Evolutionary conservation across 768 basidiomycete genomes (phyloP), one percentile per base, ranked within the genome.

Genomic region (Daedalea quercina): DNA sequence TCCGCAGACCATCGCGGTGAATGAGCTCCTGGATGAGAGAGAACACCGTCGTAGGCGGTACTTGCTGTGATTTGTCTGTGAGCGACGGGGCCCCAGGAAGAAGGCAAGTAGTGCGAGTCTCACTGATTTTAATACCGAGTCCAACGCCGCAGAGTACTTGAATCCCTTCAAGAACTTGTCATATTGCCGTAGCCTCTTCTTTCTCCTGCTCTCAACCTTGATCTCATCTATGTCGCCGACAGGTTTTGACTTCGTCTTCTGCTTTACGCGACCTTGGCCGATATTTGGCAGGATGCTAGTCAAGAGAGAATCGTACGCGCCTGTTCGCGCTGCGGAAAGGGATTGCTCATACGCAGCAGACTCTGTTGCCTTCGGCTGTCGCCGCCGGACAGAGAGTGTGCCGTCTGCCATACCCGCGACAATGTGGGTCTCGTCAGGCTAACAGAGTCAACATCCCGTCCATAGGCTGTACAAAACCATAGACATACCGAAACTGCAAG

Each of bases 341-440:
- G 71, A 66, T 54, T 73, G 66, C 11, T 65, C 62, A 43, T 71
- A 69, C 1, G 66, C 60, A 3, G 69, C 67, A 0, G 69, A 62
- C 64, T 89, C 82, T n/a, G 79, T 80, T 0, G 81, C 70, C 67
- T 90, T 94, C 17, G 77, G 79, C 59, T 91, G 87, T 54, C 94
- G 81, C 59, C 91, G 79, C 25, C 96, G 90, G 44, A 99, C 81
- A n/a, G 94, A 94, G n/a, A 99, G 76, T 1, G 95, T 97, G 2
- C 95, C 95, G 64, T 98, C 96, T 15, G 93, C 86, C 87, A 97
- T 91, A n/a, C 96, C 96, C 1, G 90, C 90, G 1, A 91, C 90
- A 37, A 99, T 87, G 63, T 98, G 96, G 0, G 93, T 94, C 61
- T 96, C 91, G 66, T 98, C 94, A 24, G 93, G 94, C 93, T 97